These are phyloP conservation scores for Cladophialophora bantiana DNA, from an alignment of 2,329 filamentous ascomycete species.

Conservation along the genomic window DNA sequence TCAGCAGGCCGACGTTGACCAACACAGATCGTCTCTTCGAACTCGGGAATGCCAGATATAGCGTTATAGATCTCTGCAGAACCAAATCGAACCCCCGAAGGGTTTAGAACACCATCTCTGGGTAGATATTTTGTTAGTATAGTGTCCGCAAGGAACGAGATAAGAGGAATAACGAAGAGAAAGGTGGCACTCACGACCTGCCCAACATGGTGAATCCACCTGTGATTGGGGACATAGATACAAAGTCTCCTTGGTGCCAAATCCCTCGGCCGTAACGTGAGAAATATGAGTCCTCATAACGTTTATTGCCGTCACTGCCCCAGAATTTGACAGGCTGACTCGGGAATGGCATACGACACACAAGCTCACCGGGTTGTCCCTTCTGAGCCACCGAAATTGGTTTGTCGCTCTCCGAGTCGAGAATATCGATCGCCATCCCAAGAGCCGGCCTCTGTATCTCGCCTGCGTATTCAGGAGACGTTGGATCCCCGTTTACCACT, in stretches of 20 bases:
- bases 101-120: slow-evolving; percentile 60
- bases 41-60: slow-evolving; percentile 47
- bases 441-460: slow-evolving; percentile 62
- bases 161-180: neutral
- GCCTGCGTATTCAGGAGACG: slow-evolving; percentile 69
- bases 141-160: too few species aligned
- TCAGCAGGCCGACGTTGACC: slow-evolving; percentile 72
- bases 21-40: slow-evolving; percentile 80
- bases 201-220: slow-evolving; percentile 24
- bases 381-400: neutral
- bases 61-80: slow-evolving; percentile 95
- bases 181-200: slow-evolving; percentile 2
- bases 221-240: slow-evolving; percentile 12
- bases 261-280: slow-evolving; percentile 6
- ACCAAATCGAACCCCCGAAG: slow-evolving; percentile 81
- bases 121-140: too few species aligned
- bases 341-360: neutral
- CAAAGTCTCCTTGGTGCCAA: slow-evolving; percentile 70
- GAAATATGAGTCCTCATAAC: neutral
- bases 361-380: slow-evolving; percentile 2
- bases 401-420: neutral
- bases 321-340: slow-evolving; percentile 52
- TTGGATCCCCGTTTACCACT: slow-evolving; percentile 63
- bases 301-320: neutral
- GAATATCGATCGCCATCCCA: slow-evolving; percentile 46